These are phyloP conservation scores for Didymellaceae sp. DNA, from an alignment of 2,329 filamentous ascomycete species.

Conservation along the genomic window DNA sequence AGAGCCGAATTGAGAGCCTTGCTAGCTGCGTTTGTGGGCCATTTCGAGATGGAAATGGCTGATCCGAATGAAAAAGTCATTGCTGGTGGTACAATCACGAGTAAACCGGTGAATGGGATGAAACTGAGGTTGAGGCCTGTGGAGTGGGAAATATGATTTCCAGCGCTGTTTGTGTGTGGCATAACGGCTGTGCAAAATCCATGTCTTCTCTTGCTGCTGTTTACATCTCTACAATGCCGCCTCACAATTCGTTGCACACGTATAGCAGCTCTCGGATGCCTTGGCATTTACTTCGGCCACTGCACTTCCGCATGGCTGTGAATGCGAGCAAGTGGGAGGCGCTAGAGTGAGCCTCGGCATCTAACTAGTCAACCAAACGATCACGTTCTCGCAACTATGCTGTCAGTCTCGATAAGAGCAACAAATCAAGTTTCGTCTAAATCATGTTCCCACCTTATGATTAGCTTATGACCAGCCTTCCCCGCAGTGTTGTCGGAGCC, in stretches of 20 bases:
- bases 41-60: conserved; percentile 46
- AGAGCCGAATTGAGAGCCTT: conserved; percentile 46
- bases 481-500: neutral
- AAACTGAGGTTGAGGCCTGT: conserved; percentile 38
- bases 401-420: neutral
- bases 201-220: too few species aligned
- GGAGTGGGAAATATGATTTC: conserved; percentile 21
- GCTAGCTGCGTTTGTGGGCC: conserved; percentile 44
- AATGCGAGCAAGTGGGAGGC: neutral
- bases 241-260: too few species aligned
- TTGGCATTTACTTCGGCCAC: too few species aligned
- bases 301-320: neutral
- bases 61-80: conserved; percentile 38
- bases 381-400: neutral
- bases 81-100: conserved; percentile 46
- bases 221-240: too few species aligned
- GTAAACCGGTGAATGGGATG: conserved; percentile 50
- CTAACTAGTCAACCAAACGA: neutral
- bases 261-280: too few species aligned
- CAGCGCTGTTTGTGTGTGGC: too few species aligned
- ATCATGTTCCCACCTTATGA: neutral
- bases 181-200: too few species aligned
- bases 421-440: neutral
- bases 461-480: neutral
- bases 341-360: conserved; percentile 11